Evolutionary conservation across 2,329 filamentous ascomycete species (phyloP).

Genomic region (Fusarium paranaense): DNA sequence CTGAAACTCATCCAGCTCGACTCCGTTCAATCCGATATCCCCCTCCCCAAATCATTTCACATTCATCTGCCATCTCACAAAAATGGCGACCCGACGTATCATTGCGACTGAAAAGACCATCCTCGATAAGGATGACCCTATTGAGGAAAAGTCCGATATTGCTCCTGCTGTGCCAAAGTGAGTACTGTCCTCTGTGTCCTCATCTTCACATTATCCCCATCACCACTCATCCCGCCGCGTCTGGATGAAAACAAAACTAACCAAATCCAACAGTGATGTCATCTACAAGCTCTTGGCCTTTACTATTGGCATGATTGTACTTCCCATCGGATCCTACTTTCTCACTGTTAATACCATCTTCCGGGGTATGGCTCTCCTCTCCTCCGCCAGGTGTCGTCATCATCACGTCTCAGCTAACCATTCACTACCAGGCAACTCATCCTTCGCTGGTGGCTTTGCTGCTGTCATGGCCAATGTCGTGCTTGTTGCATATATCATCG

Average conservation of each 20-base stretch:
- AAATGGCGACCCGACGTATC: slow-evolving; percentile 78
- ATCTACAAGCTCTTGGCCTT: slow-evolving; percentile 92
- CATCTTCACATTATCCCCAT: not conserved
- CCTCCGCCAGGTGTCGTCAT: slow-evolving; percentile 1
- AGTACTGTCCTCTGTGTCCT: slow-evolving; percentile 48
- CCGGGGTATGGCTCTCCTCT: slow-evolving; percentile 65
- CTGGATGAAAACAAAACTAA: slow-evolving; percentile 7
- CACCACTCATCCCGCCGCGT: slow-evolving; percentile 6
- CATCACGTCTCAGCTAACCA: slow-evolving; percentile 16
- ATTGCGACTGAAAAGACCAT: slow-evolving; percentile 74
- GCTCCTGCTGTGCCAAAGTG: slow-evolving; percentile 87
- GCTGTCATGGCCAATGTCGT: slow-evolving; percentile 94
- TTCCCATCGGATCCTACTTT: slow-evolving; percentile 92
- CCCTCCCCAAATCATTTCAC: slow-evolving; percentile 7
- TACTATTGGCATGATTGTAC: slow-evolving; percentile 88
- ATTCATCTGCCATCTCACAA: slow-evolving; percentile 35
- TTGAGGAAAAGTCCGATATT: slow-evolving; percentile 74
- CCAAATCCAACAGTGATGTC: slow-evolving; percentile 69
- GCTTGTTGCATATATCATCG: slow-evolving; percentile 88
- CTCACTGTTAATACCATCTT: slow-evolving; percentile 81
- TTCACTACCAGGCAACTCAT: slow-evolving; percentile 77
- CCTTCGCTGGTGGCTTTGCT: slow-evolving; percentile 85
- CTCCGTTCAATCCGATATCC: slow-evolving; percentile 8
- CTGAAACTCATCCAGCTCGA: slow-evolving; percentile 15
- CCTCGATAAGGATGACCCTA: slow-evolving; percentile 68